Evolutionary conservation across 2,329 filamentous ascomycete genomes (phyloP), one percentile per base, ranked within the genome.

Genomic region (Alternaria incomplexa): DNA sequence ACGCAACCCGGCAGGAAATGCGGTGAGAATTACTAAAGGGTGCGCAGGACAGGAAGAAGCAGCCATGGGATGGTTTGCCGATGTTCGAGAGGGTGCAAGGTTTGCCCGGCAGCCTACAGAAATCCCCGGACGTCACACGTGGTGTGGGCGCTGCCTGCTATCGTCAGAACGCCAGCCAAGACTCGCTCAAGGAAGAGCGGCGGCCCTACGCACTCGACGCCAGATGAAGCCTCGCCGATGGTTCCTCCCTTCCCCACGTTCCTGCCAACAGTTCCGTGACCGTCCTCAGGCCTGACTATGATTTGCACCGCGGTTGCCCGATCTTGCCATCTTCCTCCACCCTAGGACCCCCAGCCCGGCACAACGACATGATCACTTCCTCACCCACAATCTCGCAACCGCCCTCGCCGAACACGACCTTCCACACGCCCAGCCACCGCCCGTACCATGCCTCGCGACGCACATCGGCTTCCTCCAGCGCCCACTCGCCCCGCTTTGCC

Each of bases 311-410:
- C 58, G 8, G 45, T 45, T 61, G 40, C 47, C 59, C 47, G 59
- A 58, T 53, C 26, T 43, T 62, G 59, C 20, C 55, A 23, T 30
- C 59, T 53, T 47, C 47, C 53, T 46, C 61, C 52, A 50, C 61
- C 50, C 48, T 56, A 60, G 58, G 48, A 63, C 15, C 53, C 58
- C 47, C 58, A 30, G 23, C 44, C 48, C 60, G 20, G 60, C 62
- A 26, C 56, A 25, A 59, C 71, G 69, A 62, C 67, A 79, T 79
- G 77, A 76, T 77, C 65, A 76, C 75, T 54, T 77, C 74, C 45
- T 78, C 77, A 48, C 78, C 77, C 44, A 80, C 76, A 56, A 72
- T 80, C 50, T 80, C 78, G 30, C 76, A 79, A 60, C 73, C 78
- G 52, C 62, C 76, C 40, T 80, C 79, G 63, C 78, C 77, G 60